phyloP scores from a whole-genome alignment of 768 basidiomycete species.

The Cytidiella melzeri region DNA sequence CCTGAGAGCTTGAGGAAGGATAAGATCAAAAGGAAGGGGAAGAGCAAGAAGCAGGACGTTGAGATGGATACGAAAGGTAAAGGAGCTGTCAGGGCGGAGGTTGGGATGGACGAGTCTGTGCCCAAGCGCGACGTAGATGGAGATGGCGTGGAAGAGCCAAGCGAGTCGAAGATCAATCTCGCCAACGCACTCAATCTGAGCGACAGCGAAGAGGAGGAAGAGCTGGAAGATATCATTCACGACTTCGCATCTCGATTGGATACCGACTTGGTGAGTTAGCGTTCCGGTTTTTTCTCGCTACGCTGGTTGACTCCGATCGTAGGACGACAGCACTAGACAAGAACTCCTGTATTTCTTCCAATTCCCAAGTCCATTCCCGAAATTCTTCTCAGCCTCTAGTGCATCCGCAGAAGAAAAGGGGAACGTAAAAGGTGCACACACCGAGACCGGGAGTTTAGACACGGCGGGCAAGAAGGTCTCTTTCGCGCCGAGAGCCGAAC shows the following conservation, averaged over 20 bases:
- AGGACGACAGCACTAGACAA: conserved; percentile 49
- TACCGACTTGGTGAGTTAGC: conserved; percentile 41
- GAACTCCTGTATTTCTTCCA: conserved; percentile 85
- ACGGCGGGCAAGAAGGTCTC: conserved; percentile 47
- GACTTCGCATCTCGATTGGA: conserved; percentile 48
- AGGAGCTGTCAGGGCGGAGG: conserved; percentile 20
- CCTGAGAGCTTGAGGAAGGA: conserved; percentile 60
- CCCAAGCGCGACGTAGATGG: too few species aligned
- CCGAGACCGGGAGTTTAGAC: conserved; percentile 21
- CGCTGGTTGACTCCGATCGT: too few species aligned
- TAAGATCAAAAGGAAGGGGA: conserved; percentile 29
- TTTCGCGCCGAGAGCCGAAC: conserved; percentile 58
- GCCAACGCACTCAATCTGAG: conserved; percentile 64
- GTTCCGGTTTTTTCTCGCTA: too few species aligned
- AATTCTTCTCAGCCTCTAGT: conserved; percentile 42
- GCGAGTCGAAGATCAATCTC: conserved; percentile 32
- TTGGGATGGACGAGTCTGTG: not conserved
- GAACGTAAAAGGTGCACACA: conserved; percentile 18
- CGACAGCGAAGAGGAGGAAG: conserved; percentile 74
- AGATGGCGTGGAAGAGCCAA: conserved; percentile 22
- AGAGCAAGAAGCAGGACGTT: conserved; percentile 19
- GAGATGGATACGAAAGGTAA: conserved; percentile 24
- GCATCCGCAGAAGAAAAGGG: conserved; percentile 29
- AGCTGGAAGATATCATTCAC: conserved; percentile 69
- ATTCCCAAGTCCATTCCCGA: conserved; percentile 82